Conservation (phyloP, 1,284 basidiomycete species). For the Sporisorium scitamineum region DNA sequence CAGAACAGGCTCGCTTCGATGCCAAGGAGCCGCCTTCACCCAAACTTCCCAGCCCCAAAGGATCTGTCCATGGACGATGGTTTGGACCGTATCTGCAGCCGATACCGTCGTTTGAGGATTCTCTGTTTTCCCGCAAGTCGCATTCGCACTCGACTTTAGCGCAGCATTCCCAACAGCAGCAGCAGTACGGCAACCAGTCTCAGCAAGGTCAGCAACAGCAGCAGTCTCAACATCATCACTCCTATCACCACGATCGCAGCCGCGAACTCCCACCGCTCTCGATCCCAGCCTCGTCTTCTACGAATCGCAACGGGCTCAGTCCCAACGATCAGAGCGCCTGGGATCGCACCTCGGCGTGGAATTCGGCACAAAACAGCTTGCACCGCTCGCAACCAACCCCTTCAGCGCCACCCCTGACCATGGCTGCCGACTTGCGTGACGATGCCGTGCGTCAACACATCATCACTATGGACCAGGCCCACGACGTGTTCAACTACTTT, state of each 20-base stretch:
- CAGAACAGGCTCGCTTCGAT: conserved; percentile 18
- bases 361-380: conserved; percentile 12
- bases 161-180: conserved; percentile 2
- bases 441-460: conserved; percentile 39
- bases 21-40: conserved; percentile 23
- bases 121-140: conserved; percentile 28
- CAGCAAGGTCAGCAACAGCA: conserved; percentile 5
- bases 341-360: conserved; percentile 36
- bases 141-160: conserved; percentile 9
- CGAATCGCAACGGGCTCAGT: conserved; percentile 15
- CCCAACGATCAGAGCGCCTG: conserved; percentile 19
- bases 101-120: conserved; percentile 33
- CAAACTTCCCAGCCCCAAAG: conserved; percentile 42
- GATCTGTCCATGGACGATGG: conserved; percentile 42
- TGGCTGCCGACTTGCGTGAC: conserved; percentile 36
- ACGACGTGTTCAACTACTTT: conserved; percentile 42
- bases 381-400: conserved; percentile 18
- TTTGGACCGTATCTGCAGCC: conserved; percentile 48
- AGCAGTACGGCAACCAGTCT: conserved; percentile 10
- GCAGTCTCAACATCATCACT: conserved; percentile 9
- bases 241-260: conserved; percentile 26
- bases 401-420: neutral
- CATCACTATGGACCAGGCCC: conserved; percentile 36
- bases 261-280: conserved; percentile 35
- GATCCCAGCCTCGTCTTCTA: conserved; percentile 12